Evolutionary conservation across 805 yeast genomes (phyloP).

Genomic region (Kodamaea kakaduensis): DNA sequence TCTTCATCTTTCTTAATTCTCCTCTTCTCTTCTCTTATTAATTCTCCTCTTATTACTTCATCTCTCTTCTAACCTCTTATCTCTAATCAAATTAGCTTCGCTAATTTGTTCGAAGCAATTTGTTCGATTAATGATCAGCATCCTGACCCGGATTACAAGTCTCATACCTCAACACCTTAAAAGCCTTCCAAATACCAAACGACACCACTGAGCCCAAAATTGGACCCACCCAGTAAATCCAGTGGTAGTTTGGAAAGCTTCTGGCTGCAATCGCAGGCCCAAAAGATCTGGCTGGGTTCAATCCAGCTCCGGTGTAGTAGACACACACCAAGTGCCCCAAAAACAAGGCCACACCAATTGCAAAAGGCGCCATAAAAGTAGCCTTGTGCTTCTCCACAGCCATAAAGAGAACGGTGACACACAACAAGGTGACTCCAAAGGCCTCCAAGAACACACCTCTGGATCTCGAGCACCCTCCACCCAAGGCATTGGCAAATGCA

Average conservation of each 20-base stretch:
- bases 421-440: conserved; percentile 69
- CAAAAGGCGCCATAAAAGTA: conserved; percentile 76
- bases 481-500: conserved; percentile 65
- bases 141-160: conserved; percentile 70
- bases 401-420: conserved; percentile 72
- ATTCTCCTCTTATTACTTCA: background rate
- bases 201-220: conserved; percentile 66
- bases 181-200: conserved; percentile 59
- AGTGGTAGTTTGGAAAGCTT: conserved; percentile 76
- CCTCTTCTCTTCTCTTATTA: too few relatives aligned
- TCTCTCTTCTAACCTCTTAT: too few relatives aligned
- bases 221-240: conserved; percentile 95
- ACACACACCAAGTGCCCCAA: conserved; percentile 78
- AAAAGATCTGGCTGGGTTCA: conserved; percentile 85
- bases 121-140: conserved; percentile 37
- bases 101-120: too few relatives aligned
- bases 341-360: conserved; percentile 78
- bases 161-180: conserved; percentile 65
- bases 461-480: conserved; percentile 65
- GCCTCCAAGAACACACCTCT: conserved; percentile 81
- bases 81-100: too few relatives aligned
- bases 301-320: conserved; percentile 85
- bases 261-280: conserved; percentile 77
- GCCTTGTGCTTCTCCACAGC: conserved; percentile 81
- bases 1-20: too few relatives aligned